A percentile compares a stretch with the other conserved stretches of the same genome.
phyloP scores from a whole-genome alignment of 1,284 basidiomycete genomes.

The Trichosporon coremiiforme region DNA sequence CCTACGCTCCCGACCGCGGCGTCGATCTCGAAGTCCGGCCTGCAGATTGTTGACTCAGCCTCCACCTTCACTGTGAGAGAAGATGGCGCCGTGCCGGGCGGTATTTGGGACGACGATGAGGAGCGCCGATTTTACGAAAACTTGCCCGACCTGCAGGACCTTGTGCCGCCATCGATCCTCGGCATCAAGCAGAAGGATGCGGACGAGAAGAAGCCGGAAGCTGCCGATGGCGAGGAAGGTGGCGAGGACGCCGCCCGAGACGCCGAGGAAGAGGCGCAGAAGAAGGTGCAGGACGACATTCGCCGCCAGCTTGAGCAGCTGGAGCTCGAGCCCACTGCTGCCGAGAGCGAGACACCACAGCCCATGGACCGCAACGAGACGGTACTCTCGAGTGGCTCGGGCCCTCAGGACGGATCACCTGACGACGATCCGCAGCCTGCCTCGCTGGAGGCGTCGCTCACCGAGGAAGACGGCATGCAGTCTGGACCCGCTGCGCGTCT shows the following conservation, averaged over 20 bases:
- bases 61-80: conserved; percentile 61
- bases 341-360: conserved; percentile 18
- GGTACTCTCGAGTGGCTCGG: conserved; percentile 20
- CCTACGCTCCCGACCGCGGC: conserved; percentile 78
- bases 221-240: conserved; percentile 43
- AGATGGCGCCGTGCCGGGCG: conserved; percentile 64
- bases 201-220: conserved; percentile 28
- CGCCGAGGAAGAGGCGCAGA: conserved; percentile 42
- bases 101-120: conserved; percentile 99
- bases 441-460: conserved; percentile 36
- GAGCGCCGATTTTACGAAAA: conserved; percentile 94
- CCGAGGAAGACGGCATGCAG: conserved; percentile 55
- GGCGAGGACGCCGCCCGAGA: conserved; percentile 23
- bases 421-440: conserved; percentile 40
- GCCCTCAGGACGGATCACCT: conserved; percentile 21
- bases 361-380: conserved; percentile 30
- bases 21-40: conserved; percentile 49
- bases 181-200: conserved; percentile 67
- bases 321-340: conserved; percentile 36
- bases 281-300: conserved; percentile 60
- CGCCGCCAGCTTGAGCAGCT: conserved; percentile 54
- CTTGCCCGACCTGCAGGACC: conserved; percentile 83
- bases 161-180: conserved; percentile 82
- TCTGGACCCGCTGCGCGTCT: conserved; percentile 90
- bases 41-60: conserved; percentile 58